phyloP scores from a whole-genome alignment of 148 eudicot species.

The Camellia granthamiana region DNA sequence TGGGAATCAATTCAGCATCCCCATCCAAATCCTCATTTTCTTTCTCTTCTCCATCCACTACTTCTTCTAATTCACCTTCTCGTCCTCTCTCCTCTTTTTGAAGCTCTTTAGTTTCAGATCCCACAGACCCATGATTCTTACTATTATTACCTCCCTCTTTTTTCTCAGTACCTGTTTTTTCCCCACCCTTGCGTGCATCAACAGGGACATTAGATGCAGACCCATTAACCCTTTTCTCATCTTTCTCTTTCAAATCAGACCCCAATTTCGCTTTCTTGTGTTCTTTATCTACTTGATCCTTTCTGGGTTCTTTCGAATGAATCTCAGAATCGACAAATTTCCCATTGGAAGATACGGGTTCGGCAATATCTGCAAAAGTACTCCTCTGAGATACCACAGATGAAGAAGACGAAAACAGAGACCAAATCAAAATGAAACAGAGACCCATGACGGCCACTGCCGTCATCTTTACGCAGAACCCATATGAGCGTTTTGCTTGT shows the following conservation, averaged over 20 bases:
- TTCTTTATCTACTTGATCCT: conserved; percentile 10
- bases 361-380: conserved; percentile 66
- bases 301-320: conserved; percentile 18
- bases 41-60: conserved; percentile 23
- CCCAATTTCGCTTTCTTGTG: conserved; percentile 20
- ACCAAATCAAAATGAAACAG: conserved; percentile 83
- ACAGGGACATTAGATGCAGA: conserved; percentile 28
- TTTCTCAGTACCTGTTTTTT: conserved; percentile 14
- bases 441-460: conserved; percentile 71
- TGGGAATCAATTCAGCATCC: conserved; percentile 44
- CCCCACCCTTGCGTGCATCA: conserved; percentile 24
- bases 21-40: conserved; percentile 27
- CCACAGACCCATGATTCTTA: conserved; percentile 37
- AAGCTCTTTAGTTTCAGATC: conserved; percentile 52
- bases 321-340: conserved; percentile 15
- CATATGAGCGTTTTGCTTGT: conserved; percentile 63
- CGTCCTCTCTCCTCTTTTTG: conserved; percentile 35
- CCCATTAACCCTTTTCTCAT: conserved; percentile 29
- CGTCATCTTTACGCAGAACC: conserved; percentile 64
- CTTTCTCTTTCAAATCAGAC: conserved; percentile 21
- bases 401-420: conserved; percentile 66
- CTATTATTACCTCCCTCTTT: conserved; percentile 7
- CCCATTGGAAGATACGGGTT: conserved; percentile 37
- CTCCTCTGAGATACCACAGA: conserved; percentile 63
- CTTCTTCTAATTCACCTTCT: conserved; percentile 25